Evolutionary conservation across 2,329 filamentous ascomycete genomes (phyloP).

Genomic region (Aspergillus caelatus): DNA sequence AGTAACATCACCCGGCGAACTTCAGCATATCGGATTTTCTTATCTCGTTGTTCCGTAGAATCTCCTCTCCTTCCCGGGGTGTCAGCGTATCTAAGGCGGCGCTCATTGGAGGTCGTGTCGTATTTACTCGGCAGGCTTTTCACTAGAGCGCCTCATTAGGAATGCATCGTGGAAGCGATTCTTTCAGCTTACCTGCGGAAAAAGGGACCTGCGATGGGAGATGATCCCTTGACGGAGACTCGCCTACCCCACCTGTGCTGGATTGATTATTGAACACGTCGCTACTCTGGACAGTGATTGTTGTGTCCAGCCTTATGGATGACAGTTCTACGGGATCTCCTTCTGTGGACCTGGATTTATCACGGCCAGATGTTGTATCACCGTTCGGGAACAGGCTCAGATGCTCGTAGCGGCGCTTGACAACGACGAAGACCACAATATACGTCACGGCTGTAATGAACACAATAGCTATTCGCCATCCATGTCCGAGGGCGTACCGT

Average conservation of each 20-base stretch:
- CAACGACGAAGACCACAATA: not conserved
- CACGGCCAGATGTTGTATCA: not conserved
- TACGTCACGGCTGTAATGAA: not conserved
- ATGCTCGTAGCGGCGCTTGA: slow-evolving; percentile 1
- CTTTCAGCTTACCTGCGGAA: not conserved
- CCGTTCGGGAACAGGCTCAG: not conserved
- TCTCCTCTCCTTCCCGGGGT: not conserved
- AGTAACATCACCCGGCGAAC: not conserved
- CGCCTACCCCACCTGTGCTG: not conserved
- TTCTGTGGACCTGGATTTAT: not conserved
- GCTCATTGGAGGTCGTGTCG: not conserved
- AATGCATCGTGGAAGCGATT: not conserved
- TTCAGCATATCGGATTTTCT: not conserved
- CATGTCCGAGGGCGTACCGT: not conserved
- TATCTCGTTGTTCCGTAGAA: not conserved
- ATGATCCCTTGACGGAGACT: not conserved
- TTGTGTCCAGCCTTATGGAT: not conserved
- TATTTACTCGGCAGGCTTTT: not conserved
- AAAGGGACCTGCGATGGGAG: not conserved
- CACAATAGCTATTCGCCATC: not conserved
- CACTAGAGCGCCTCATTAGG: not conserved
- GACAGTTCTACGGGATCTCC: not conserved
- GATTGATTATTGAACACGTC: not conserved
- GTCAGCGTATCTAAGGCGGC: not conserved
- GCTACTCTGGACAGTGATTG: not conserved